These are phyloP conservation scores for Pseudogymnoascus sp. DNA, from an alignment of 2,329 filamentous ascomycete species.

Conservation along the genomic window DNA sequence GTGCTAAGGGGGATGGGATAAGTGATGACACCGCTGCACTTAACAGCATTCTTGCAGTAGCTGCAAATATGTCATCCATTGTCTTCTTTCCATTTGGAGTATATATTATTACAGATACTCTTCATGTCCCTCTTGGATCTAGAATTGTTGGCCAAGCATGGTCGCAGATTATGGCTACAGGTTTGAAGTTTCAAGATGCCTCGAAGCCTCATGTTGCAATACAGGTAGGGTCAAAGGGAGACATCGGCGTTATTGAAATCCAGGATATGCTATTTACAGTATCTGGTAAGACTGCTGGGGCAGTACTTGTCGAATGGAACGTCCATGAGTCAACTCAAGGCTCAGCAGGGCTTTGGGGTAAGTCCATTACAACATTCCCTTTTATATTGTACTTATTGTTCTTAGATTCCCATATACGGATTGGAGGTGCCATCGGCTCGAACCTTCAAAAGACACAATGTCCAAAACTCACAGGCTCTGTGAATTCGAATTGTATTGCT, in stretches of 20 bases:
- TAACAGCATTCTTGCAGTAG: too few species aligned
- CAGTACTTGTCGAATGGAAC: constrained; percentile 56
- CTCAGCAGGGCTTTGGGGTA: too few species aligned
- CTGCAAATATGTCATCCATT: constrained; percentile 31
- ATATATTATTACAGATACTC: constrained; percentile 41
- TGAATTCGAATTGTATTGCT: too few species aligned
- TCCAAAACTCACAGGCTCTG: too few species aligned
- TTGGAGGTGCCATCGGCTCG: too few species aligned
- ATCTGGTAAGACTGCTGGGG: constrained; percentile 48
- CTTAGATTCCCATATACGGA: too few species aligned
- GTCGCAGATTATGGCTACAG: constrained; percentile 31
- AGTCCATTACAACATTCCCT: too few species aligned
- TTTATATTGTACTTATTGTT: too few species aligned
- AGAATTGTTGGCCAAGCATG: constrained; percentile 32
- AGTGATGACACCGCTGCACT: too few species aligned
- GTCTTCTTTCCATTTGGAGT: constrained; percentile 47
- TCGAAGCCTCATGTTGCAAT: constrained; percentile 38
- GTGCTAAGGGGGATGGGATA: too few species aligned
- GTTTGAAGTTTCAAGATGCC: constrained; percentile 34
- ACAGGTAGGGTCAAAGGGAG: constrained; percentile 45
- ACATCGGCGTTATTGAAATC: constrained; percentile 50
- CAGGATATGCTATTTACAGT: constrained; percentile 53
- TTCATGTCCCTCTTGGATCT: constrained; percentile 34
- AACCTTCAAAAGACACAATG: too few species aligned
- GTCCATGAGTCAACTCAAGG: constrained; percentile 38